Percentiles rank a stretch among this genome's conserved stretches.
These are phyloP conservation scores for Priceomyces melissophilus DNA, from an alignment of 805 yeast genomes.

Conservation along the genomic window DNA sequence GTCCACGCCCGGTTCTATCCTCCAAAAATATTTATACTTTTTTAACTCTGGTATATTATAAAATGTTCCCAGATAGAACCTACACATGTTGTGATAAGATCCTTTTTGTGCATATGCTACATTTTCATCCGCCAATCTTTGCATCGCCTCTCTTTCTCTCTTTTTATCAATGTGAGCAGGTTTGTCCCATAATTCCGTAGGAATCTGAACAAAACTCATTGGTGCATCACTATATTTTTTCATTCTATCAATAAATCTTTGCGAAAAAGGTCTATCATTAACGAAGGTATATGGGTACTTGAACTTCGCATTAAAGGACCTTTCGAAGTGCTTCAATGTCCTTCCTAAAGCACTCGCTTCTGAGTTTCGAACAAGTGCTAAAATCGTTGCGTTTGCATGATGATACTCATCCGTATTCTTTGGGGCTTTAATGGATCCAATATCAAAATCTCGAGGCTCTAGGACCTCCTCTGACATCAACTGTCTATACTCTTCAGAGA, in stretches of 20 bases:
- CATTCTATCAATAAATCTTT: conserved; percentile 50
- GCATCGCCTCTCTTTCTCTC: conserved; percentile 39
- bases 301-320: conserved; percentile 63
- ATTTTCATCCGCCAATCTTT: conserved; percentile 35
- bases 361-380: conserved; percentile 67
- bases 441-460: conserved; percentile 47
- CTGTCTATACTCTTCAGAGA: conserved; percentile 35
- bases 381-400: conserved; percentile 71
- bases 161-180: conserved; percentile 54
- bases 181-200: conserved; percentile 50
- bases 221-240: conserved; percentile 26
- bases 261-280: conserved; percentile 66
- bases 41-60: conserved; percentile 60
- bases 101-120: conserved; percentile 58
- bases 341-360: conserved; percentile 49
- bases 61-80: conserved; percentile 67
- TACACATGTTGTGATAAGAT: conserved; percentile 83
- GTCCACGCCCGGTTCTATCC: conserved; percentile 71
- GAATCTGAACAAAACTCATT: conserved; percentile 38
- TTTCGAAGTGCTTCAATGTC: conserved; percentile 62
- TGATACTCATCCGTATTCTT: conserved; percentile 23
- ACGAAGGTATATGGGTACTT: conserved; percentile 78
- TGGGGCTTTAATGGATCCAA: conserved; percentile 27
- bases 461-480: conserved; percentile 33
- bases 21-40: conserved; percentile 71